A percentile compares a stretch with the other conserved stretches of the same genome.
Evolutionary conservation across 306 rosid genomes (phyloP).

Genomic region (Casuarina glauca): DNA sequence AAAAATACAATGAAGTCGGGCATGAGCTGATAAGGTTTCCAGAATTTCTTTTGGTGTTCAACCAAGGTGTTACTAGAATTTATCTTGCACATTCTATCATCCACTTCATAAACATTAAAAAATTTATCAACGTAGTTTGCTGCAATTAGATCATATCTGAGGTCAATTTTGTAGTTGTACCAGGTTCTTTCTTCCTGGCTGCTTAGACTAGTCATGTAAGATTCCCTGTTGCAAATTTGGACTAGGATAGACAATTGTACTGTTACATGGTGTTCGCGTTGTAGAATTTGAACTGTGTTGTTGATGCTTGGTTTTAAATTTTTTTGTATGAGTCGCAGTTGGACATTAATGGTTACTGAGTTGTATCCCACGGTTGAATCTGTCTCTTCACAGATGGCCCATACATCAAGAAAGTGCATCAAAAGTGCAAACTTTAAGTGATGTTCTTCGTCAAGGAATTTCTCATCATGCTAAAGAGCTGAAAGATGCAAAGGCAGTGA

Average conservation of each 20-base stretch:
- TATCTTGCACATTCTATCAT: neutral
- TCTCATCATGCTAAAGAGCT: conserved; percentile 71
- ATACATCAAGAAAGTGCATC: conserved; percentile 52
- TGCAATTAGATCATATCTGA: neutral
- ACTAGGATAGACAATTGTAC: neutral
- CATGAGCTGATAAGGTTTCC: neutral
- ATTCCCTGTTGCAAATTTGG: neutral
- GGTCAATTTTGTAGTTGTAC: conserved; percentile 1
- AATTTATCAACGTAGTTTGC: neutral
- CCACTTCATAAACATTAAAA: neutral
- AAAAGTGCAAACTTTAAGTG: conserved; percentile 53
- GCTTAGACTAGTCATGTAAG: neutral
- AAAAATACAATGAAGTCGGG: neutral
- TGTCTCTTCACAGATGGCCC: conserved; percentile 63
- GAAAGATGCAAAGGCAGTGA: conserved; percentile 55
- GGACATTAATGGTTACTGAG: neutral
- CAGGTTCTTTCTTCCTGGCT: neutral
- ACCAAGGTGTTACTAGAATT: neutral
- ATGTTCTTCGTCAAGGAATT: conserved; percentile 63
- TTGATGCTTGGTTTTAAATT: neutral
- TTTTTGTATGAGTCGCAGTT: neutral
- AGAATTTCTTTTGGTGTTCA: neutral
- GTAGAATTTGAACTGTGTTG: neutral
- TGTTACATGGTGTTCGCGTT: neutral
- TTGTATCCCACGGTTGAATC: neutral